Evolutionary conservation across 192 early-diverging fungal species (phyloP), one percentile per base, ranked within the genome.

Genomic region (Backusella australiensis): DNA sequence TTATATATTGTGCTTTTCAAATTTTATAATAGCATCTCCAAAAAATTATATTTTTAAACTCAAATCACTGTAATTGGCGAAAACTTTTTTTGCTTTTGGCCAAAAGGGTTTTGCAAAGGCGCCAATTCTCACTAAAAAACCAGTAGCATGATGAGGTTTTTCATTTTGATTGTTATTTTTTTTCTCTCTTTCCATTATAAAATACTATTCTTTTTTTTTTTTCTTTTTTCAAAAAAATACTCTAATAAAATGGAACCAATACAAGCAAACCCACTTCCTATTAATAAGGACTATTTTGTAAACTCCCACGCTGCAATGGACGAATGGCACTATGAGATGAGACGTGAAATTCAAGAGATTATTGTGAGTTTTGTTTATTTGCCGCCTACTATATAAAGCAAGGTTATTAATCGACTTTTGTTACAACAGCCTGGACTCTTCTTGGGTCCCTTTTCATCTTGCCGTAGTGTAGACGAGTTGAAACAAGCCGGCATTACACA

Each of bases 301-400:
- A 53, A 42, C 42, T 34, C 42, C 3, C 67, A 73, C 8, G 6
- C 72, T 36, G 41, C 36, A 39, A 35, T 81, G 56, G 80, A 81
- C 12, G 85, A 85, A 74, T 89, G 87, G 90, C 84, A 85, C 42
- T 94, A 94, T 77, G 93, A 94, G 68, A 94, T 94, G 88, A 87
- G 94, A 34, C 85, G 91, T 34, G 92, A 94, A 42, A 93, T 93
- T 85, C 94, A 95, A 83, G 90, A 93, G 71, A 93, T 95, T 44
- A 42, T 93, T 7, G 82, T 83, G 72, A 36, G 78, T 77, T 32
- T 32, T 69, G 11, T 56, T 63, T 32, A 9, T 59, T 23, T 63
- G 2, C 41, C 1, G 4, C 34, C 6, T 41, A 15, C 29, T 44
- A n/a, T 70, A 36, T 69, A 53, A 56, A 52, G 49, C 14, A 52